These are phyloP conservation scores for Pythium periplocum DNA, from an alignment of 352 stramenopile genomes.

Conservation along the genomic window DNA sequence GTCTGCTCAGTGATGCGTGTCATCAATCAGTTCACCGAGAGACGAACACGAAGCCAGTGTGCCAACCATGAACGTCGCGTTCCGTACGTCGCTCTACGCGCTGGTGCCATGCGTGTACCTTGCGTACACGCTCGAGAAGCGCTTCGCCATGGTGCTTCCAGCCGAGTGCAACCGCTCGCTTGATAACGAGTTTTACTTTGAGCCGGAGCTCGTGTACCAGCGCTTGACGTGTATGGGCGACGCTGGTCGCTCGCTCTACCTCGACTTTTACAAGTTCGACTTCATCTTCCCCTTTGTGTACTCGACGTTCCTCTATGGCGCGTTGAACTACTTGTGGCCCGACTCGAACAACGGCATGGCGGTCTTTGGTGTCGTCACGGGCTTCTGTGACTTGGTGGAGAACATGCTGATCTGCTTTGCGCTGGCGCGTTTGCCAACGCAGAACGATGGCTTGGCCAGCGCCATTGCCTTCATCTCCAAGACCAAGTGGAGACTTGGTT, in stretches of 20 bases:
- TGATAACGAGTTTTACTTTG: background rate
- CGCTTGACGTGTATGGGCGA: constrained; percentile 1
- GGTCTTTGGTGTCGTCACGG: background rate
- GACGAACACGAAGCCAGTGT: no score
- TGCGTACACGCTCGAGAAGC: background rate
- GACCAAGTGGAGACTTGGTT: background rate
- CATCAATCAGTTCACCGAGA: no score
- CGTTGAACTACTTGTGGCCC: background rate
- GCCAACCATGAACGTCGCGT: background rate
- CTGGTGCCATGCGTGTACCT: background rate
- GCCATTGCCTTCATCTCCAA: background rate
- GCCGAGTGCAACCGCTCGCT: background rate
- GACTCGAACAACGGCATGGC: background rate
- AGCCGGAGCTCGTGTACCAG: background rate
- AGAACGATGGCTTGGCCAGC: background rate
- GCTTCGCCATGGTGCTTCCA: background rate
- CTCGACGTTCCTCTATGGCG: background rate
- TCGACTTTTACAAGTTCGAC: constrained; percentile 1
- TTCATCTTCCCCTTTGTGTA: background rate
- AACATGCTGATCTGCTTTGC: background rate
- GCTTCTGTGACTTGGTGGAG: background rate
- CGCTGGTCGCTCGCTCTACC: background rate
- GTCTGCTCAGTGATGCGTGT: no score
- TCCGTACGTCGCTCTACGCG: background rate
- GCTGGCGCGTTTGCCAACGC: background rate